These are phyloP conservation scores for Coix lacrymajobi DNA, from an alignment of 176 grass and related monocot species.

Conservation along the genomic window DNA sequence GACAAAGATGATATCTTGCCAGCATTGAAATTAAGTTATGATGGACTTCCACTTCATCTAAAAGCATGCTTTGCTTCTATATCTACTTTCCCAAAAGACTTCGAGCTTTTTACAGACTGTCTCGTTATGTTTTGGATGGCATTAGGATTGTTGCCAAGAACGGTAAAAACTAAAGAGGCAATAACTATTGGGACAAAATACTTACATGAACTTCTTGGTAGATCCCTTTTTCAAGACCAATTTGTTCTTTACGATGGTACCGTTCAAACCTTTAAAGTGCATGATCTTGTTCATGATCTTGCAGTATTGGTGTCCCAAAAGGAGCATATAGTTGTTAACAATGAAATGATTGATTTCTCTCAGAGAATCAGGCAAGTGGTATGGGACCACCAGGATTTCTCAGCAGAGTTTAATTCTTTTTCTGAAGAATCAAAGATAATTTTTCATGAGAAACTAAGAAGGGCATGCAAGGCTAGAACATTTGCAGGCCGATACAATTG, in stretches of 20 bases:
- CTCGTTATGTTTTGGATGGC: background rate
- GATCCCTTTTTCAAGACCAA: slow-evolving; percentile 14
- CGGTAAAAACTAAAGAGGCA: too few species aligned
- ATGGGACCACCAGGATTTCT: background rate
- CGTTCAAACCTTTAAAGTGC: background rate
- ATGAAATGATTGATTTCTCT: background rate
- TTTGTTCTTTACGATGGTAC: background rate
- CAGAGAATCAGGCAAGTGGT: background rate
- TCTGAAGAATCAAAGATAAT: too few species aligned
- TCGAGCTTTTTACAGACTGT: background rate
- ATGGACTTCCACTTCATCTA: slow-evolving; percentile 3
- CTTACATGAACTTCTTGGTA: background rate
- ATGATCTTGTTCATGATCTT: background rate
- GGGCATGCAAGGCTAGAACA: slow-evolving; percentile 2
- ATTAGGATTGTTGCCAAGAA: background rate
- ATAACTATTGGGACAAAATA: background rate
- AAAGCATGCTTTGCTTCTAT: background rate
- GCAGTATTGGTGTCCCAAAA: background rate
- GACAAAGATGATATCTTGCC: background rate
- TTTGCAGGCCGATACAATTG: background rate
- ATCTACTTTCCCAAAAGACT: background rate
- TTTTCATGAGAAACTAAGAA: background rate
- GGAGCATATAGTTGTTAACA: background rate
- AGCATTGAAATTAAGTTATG: slow-evolving; percentile 1
- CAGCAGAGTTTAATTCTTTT: too few species aligned